Conservation (phyloP, 192 early-diverging fungal genomes). For the Mortierella antarctica region DNA sequence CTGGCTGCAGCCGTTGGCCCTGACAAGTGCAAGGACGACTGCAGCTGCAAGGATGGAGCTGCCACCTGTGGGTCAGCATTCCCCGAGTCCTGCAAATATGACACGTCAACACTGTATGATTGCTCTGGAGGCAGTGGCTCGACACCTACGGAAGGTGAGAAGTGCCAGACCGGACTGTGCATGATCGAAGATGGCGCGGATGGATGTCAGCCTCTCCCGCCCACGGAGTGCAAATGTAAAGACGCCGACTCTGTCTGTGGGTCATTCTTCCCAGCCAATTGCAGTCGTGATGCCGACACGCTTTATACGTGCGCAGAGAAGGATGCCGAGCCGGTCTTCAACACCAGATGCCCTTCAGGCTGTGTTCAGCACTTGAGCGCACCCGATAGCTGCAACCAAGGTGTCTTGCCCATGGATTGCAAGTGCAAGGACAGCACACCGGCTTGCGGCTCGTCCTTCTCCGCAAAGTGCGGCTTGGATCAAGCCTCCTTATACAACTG, state of each 20-base stretch:
- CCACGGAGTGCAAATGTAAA: background rate
- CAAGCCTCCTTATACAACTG: background rate
- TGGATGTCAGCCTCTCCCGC: too few relatives aligned
- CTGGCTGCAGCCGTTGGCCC: background rate
- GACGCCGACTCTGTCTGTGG: conserved; percentile 1
- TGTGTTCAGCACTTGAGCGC: background rate
- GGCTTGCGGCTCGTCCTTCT: conserved; percentile 15
- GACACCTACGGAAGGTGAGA: background rate
- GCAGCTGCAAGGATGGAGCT: background rate
- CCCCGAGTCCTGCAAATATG: background rate
- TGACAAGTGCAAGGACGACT: background rate
- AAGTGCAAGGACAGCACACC: background rate
- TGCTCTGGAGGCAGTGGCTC: background rate
- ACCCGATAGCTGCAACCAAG: background rate
- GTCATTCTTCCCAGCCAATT: background rate
- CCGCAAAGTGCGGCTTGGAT: background rate
- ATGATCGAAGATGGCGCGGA: background rate
- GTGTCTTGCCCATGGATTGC: background rate
- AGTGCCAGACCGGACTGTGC: background rate
- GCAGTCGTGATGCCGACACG: background rate
- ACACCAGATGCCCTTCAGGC: background rate
- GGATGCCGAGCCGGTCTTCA: background rate
- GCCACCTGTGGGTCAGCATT: background rate
- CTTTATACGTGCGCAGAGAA: conserved; percentile 2
- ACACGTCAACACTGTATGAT: background rate